Percentiles rank a stretch among this genome's conserved stretches.
phyloP scores from a whole-genome alignment of 192 early-diverging fungal species.

The Dissophora ornata region DNA sequence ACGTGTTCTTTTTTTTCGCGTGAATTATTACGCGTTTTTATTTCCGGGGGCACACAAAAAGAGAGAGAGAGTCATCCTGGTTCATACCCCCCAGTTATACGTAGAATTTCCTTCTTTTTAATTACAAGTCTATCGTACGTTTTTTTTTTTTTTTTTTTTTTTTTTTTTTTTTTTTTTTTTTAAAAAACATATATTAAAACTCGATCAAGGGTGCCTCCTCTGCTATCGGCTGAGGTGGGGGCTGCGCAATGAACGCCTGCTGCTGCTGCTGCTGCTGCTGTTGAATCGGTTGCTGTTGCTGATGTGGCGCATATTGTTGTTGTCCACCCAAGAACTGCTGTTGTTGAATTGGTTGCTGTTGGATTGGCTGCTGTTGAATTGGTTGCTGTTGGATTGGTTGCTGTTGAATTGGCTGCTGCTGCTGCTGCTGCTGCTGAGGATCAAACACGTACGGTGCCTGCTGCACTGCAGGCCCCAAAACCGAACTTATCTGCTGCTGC shows the following conservation, averaged over 20 bases:
- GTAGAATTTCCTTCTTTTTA: too few relatives aligned
- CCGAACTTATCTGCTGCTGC: conserved; percentile 3
- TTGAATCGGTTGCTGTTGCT: conserved; percentile 2
- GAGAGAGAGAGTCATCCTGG: too few relatives aligned
- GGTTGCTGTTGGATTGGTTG: too few relatives aligned
- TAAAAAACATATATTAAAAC: too few relatives aligned
- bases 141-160: neutral
- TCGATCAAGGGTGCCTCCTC: conserved; percentile 46
- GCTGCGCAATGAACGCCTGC: neutral
- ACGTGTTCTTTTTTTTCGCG: neutral
- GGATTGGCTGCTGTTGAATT: too few relatives aligned
- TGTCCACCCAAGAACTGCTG: too few relatives aligned
- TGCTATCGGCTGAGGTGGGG: conserved; percentile 19
- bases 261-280: conserved; percentile 4
- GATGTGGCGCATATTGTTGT: neutral
- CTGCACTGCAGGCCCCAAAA: neutral
- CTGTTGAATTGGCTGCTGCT: conserved; percentile 6
- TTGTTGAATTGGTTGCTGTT: neutral
- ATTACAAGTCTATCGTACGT: too few relatives aligned
- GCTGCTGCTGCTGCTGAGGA: conserved; percentile 21
- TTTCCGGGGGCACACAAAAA: too few relatives aligned
- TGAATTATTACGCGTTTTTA: too few relatives aligned
- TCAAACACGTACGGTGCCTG: conserved; percentile 11
- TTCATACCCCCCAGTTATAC: too few relatives aligned
- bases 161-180: too few relatives aligned